These are phyloP conservation scores for Berberis vulgaris DNA, from an alignment of 164 flowering plant species.

Conservation along the genomic window DNA sequence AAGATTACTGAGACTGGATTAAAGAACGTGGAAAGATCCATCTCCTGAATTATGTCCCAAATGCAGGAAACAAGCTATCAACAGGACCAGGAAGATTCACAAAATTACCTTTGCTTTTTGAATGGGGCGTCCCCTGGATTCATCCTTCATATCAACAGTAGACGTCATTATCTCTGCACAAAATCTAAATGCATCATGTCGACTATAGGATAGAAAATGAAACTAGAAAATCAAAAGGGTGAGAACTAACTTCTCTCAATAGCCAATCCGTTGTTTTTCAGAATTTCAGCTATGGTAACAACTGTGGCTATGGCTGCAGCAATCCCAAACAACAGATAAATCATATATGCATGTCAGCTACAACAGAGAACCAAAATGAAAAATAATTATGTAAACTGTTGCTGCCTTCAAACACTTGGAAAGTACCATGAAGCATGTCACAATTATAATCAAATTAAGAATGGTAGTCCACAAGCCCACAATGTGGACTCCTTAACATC, in stretches of 20 bases:
- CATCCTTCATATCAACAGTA: constrained; percentile 80
- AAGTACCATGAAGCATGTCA: no score
- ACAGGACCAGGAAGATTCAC: background rate
- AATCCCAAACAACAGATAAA: constrained; percentile 1
- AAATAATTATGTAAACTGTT: no score
- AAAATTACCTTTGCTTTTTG: constrained; percentile 72
- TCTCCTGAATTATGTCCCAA: no score
- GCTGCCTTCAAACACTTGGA: no score
- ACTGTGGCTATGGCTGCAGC: constrained; percentile 80
- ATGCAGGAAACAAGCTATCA: no score
- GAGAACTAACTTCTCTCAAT: constrained; percentile 55
- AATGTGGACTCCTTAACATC: no score
- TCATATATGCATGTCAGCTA: background rate
- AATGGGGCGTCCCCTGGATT: constrained; percentile 64
- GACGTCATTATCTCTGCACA: constrained; percentile 74
- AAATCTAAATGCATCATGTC: constrained; percentile 1
- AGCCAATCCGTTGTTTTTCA: constrained; percentile 69
- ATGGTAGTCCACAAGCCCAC: no score
- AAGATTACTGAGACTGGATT: no score
- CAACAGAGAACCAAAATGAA: background rate
- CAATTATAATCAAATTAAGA: no score
- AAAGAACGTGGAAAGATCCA: no score
- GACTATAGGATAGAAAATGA: constrained; percentile 1
- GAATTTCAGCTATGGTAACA: constrained; percentile 59
- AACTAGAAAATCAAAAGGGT: background rate